These are phyloP conservation scores for Colletotrichum chrysophilum DNA, from an alignment of 2,329 filamentous ascomycete species.

Conservation along the genomic window DNA sequence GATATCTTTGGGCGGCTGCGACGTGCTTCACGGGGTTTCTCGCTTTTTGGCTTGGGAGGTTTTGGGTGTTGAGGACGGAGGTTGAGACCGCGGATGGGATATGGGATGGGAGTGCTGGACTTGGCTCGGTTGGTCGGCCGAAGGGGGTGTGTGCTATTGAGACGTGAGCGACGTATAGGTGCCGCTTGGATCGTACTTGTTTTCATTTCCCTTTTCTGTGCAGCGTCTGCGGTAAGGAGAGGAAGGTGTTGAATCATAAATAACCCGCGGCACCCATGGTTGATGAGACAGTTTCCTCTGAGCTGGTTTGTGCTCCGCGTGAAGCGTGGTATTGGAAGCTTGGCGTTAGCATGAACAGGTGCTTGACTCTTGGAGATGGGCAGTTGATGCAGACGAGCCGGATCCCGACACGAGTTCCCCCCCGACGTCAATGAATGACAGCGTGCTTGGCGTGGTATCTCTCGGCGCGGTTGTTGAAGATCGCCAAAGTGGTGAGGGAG, in stretches of 20 bases:
- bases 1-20: neutral
- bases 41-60: neutral
- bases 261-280: neutral
- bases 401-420: neutral
- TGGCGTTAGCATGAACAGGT: neutral
- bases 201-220: neutral
- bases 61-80: neutral
- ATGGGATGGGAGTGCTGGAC: neutral
- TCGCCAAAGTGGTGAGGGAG: neutral
- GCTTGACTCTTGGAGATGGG: neutral
- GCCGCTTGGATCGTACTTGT: neutral
- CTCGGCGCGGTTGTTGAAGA: neutral
- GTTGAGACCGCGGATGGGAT: neutral
- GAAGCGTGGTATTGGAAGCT: neutral
- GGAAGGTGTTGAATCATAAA: neutral
- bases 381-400: neutral
- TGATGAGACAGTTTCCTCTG: neutral
- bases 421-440: neutral
- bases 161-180: constrained; percentile 1
- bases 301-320: neutral
- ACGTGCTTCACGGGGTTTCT: neutral
- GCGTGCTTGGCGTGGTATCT: neutral
- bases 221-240: no score
- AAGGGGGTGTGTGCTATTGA: neutral
- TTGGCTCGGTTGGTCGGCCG: neutral